Percentiles rank a stretch among this genome's conserved stretches.
phyloP scores from a whole-genome alignment of 2,329 filamentous ascomycete species.

The Cordyceps tenuipes region DNA sequence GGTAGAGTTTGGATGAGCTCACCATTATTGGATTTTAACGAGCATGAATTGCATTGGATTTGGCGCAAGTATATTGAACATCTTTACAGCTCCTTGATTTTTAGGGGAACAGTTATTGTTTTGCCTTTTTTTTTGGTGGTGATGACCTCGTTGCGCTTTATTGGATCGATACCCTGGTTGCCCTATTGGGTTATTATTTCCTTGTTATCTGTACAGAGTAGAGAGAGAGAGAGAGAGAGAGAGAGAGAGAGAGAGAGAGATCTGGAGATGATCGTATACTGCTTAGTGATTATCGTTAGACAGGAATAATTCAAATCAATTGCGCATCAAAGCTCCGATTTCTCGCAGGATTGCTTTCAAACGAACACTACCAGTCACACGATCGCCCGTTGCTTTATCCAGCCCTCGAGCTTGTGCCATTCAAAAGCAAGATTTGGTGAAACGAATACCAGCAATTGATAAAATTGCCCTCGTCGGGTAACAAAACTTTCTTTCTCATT shows the following conservation, averaged over 20 bases:
- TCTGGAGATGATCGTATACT: background rate
- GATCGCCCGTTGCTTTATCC: background rate
- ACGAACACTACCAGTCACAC: background rate
- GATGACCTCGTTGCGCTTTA: background rate
- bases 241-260: background rate
- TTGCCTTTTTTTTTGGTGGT: background rate
- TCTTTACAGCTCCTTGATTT: background rate
- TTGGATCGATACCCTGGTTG: background rate
- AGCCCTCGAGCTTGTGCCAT: background rate
- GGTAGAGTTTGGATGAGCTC: background rate
- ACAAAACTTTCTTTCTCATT: slow-evolving; percentile 7
- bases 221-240: too few species aligned
- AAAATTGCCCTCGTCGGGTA: background rate
- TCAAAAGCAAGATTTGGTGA: background rate
- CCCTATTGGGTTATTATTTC: background rate
- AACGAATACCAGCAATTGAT: background rate
- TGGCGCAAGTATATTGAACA: background rate
- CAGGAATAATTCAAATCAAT: background rate
- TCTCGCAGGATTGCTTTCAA: background rate
- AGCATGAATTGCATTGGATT: slow-evolving; percentile 2
- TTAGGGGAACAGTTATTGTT: slow-evolving; percentile 11
- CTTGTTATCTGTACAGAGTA: background rate
- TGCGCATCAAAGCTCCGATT: background rate
- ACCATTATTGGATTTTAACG: background rate
- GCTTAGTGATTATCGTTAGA: background rate